phyloP scores from a whole-genome alignment of 768 basidiomycete genomes.

The Polyporus arcularius region DNA sequence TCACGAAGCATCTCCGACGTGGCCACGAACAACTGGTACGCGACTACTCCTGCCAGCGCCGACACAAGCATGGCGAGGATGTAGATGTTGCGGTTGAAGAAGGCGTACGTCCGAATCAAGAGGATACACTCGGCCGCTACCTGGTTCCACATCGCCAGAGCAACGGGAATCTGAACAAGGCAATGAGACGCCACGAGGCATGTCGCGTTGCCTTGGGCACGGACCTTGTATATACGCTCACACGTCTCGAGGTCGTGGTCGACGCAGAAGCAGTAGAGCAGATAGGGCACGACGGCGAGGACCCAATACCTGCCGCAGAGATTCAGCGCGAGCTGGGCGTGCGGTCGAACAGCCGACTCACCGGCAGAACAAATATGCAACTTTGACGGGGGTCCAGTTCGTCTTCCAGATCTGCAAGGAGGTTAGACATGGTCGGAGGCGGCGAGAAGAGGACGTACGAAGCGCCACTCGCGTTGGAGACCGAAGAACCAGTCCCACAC shows the following conservation, averaged over 20 bases:
- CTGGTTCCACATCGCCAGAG: constrained; percentile 86
- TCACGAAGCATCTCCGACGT: constrained; percentile 76
- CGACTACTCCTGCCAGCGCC: constrained; percentile 70
- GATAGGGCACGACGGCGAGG: constrained; percentile 74
- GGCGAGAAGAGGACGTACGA: constrained; percentile 45
- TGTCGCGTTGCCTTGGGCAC: background rate
- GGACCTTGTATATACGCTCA: constrained; percentile 68
- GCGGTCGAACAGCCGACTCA: constrained; percentile 37
- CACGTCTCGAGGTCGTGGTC: constrained; percentile 68
- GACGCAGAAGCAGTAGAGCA: constrained; percentile 73
- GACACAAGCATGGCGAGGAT: constrained; percentile 63
- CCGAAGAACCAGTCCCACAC: constrained; percentile 87
- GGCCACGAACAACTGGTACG: constrained; percentile 81
- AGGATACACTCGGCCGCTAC: constrained; percentile 81
- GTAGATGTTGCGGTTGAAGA: constrained; percentile 78
- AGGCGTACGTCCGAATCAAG: constrained; percentile 82
- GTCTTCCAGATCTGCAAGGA: constrained; percentile 72
- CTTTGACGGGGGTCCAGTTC: constrained; percentile 81
- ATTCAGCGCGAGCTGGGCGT: background rate
- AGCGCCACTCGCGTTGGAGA: constrained; percentile 74
- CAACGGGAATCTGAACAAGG: constrained; percentile 67
- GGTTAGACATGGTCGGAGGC: constrained; percentile 10
- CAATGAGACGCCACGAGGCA: background rate
- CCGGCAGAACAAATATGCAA: constrained; percentile 85
- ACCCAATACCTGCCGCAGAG: constrained; percentile 69